Percentiles rank a stretch among this genome's conserved stretches.
phyloP scores from a whole-genome alignment of 352 stramenopile genomes.

The Peronospora tabacina region DNA sequence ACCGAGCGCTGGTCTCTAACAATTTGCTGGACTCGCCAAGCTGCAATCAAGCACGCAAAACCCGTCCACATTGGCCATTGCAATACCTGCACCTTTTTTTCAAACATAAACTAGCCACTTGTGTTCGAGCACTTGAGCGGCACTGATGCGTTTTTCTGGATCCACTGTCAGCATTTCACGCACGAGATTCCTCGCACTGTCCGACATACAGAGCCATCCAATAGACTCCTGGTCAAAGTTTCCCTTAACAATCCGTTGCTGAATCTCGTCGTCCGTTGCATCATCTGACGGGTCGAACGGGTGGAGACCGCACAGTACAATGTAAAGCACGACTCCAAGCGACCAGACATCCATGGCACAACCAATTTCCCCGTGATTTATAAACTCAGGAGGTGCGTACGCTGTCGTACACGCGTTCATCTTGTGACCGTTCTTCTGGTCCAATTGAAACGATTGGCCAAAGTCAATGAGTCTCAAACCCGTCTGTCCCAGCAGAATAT shows the following conservation, averaged over 20 bases:
- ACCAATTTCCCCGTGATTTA: conserved; percentile 20
- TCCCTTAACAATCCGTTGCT: conserved; percentile 31
- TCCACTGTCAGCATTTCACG: conserved; percentile 38
- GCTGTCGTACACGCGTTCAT: conserved; percentile 29
- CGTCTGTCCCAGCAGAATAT: conserved; percentile 37
- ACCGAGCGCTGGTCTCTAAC: conserved; percentile 2
- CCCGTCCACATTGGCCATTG: not conserved
- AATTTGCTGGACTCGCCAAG: conserved; percentile 10
- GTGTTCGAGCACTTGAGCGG: conserved; percentile 43
- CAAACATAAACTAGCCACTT: conserved; percentile 29
- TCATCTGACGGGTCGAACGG: conserved; percentile 55
- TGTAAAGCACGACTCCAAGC: conserved; percentile 48
- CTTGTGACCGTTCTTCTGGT: conserved; percentile 10
- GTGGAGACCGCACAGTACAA: conserved; percentile 43
- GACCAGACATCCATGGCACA: conserved; percentile 52
- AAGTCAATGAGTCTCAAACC: conserved; percentile 71
- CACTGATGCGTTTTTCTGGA: conserved; percentile 33
- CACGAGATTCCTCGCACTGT: conserved; percentile 37
- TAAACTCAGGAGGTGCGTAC: conserved; percentile 41
- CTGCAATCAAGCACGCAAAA: not conserved
- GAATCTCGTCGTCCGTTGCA: conserved; percentile 33
- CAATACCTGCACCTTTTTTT: conserved; percentile 1
- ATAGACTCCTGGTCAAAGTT: conserved; percentile 28
- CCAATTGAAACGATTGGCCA: conserved; percentile 54
- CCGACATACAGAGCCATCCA: conserved; percentile 37